Conservation (phyloP, 179 eudicot species). For the Beta macrorhiza region DNA sequence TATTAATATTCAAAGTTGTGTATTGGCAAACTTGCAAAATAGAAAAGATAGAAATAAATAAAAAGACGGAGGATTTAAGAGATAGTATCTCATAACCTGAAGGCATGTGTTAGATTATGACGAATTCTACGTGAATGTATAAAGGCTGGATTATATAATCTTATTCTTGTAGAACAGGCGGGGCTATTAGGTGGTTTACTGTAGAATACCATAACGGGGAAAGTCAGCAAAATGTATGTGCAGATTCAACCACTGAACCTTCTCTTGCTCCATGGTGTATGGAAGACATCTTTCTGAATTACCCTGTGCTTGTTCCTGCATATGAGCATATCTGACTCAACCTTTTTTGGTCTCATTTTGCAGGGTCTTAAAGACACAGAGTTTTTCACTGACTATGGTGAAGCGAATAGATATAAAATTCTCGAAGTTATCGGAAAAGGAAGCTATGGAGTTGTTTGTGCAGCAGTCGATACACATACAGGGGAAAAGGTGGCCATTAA, state of each 20-base stretch:
- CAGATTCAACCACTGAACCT: background rate
- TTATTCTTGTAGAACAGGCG: background rate
- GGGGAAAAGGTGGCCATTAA: conserved; percentile 54
- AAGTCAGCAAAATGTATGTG: background rate
- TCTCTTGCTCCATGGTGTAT: background rate
- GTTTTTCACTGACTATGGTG: conserved; percentile 59
- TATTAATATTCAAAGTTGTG: too few relatives aligned
- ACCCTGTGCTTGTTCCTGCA: conserved; percentile 1
- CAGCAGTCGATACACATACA: conserved; percentile 50
- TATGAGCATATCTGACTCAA: conserved; percentile 7
- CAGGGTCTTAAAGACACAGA: conserved; percentile 63
- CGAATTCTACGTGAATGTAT: background rate
- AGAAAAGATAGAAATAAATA: too few relatives aligned
- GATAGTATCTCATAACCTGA: background rate
- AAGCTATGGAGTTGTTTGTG: conserved; percentile 56
- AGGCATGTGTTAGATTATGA: background rate
- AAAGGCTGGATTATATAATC: background rate
- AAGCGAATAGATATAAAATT: conserved; percentile 48
- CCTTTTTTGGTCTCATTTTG: background rate
- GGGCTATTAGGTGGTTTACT: background rate
- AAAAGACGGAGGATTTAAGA: too few relatives aligned
- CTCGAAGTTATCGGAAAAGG: conserved; percentile 56
- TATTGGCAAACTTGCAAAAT: too few relatives aligned
- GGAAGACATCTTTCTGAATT: background rate
- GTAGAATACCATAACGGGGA: background rate